phyloP scores from a whole-genome alignment of 1,284 basidiomycete species.

The Cryptococcus sp. region DNA sequence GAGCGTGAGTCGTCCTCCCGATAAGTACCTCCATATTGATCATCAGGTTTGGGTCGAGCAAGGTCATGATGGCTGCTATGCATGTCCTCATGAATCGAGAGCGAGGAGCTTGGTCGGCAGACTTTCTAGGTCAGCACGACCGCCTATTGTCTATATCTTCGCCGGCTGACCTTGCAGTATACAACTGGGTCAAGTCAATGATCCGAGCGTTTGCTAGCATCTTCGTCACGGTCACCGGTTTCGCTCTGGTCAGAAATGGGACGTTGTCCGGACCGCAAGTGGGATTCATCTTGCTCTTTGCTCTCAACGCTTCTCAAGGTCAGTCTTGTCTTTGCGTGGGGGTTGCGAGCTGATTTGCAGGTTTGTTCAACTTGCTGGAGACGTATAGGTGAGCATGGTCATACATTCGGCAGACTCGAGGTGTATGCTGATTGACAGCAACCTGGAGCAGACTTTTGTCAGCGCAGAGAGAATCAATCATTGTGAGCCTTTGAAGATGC shows the following conservation, averaged over 20 bases:
- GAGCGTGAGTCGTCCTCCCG: slow-evolving; percentile 33
- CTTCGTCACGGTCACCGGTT: slow-evolving; percentile 39
- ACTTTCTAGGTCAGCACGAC: slow-evolving; percentile 23
- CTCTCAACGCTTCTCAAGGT: slow-evolving; percentile 39
- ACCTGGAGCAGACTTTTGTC: slow-evolving; percentile 40
- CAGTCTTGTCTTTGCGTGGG: slow-evolving; percentile 7
- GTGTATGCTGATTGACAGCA: slow-evolving; percentile 20
- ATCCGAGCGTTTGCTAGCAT: slow-evolving; percentile 32
- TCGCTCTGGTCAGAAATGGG: slow-evolving; percentile 44
- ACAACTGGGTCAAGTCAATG: slow-evolving; percentile 33
- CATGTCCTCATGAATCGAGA: slow-evolving; percentile 35
- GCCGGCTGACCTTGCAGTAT: slow-evolving; percentile 14
- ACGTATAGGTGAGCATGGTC: background rate
- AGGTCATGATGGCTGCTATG: slow-evolving; percentile 38
- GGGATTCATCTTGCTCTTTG: slow-evolving; percentile 48
- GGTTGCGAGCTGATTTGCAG: slow-evolving; percentile 9
- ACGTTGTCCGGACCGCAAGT: slow-evolving; percentile 45
- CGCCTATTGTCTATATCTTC: background rate
- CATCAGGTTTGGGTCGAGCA: slow-evolving; percentile 32
- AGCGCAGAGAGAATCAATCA: slow-evolving; percentile 48
- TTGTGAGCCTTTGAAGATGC: slow-evolving; percentile 32
- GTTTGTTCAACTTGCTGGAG: slow-evolving; percentile 20
- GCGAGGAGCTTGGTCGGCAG: slow-evolving; percentile 28
- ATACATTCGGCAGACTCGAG: slow-evolving; percentile 13
- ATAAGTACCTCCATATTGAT: background rate